These are phyloP conservation scores for Boletus insuetus DNA, from an alignment of 768 basidiomycete genomes.

Conservation along the genomic window DNA sequence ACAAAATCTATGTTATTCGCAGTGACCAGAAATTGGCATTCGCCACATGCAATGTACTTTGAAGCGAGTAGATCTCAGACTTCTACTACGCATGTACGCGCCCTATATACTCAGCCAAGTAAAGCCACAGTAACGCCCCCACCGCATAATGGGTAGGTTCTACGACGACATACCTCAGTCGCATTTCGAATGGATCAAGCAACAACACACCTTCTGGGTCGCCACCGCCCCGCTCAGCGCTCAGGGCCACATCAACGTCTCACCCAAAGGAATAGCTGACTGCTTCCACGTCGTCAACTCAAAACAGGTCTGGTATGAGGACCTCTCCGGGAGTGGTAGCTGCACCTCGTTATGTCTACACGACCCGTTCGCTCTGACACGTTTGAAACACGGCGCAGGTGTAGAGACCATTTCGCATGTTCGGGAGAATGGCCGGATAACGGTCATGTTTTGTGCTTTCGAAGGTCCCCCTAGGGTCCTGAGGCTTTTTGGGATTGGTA, in stretches of 20 bases:
- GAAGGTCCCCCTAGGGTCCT: conserved; percentile 59
- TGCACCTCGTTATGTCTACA: neutral
- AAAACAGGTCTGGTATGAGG: conserved; percentile 68
- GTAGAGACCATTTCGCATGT: conserved; percentile 63
- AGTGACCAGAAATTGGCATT: too few species aligned
- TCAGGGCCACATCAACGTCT: conserved; percentile 63
- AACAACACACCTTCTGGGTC: conserved; percentile 72
- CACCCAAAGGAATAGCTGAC: conserved; percentile 64
- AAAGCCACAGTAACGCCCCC: too few species aligned
- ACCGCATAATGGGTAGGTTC: conserved; percentile 38
- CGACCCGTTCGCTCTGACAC: neutral
- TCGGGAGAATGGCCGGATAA: conserved; percentile 61
- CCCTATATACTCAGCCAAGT: too few species aligned
- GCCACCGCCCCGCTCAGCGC: conserved; percentile 59
- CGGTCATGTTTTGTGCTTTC: conserved; percentile 60
- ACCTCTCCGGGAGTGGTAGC: conserved; percentile 64
- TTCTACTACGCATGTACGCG: too few species aligned
- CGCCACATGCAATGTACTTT: too few species aligned
- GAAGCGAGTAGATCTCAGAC: too few species aligned
- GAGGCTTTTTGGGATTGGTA: conserved; percentile 58
- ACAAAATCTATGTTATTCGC: too few species aligned
- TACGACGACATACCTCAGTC: conserved; percentile 56
- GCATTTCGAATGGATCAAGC: conserved; percentile 53
- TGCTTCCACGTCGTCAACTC: conserved; percentile 59
- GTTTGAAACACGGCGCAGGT: conserved; percentile 33